Percentiles rank a stretch among this genome's conserved stretches.
phyloP scores from a whole-genome alignment of 2,329 filamentous ascomycete species.

The Colletotrichum sp. region DNA sequence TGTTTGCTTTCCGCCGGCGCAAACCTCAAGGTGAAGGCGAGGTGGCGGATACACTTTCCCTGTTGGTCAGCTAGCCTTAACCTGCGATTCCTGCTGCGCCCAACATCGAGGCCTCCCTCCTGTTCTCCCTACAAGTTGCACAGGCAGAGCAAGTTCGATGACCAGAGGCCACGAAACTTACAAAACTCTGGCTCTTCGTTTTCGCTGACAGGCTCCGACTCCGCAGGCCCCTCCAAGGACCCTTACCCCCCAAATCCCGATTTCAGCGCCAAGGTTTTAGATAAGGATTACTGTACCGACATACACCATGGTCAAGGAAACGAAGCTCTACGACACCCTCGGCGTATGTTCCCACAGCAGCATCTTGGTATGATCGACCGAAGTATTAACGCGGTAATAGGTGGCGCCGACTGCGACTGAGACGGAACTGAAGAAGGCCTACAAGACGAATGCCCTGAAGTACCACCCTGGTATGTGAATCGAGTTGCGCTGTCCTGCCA shows the following conservation, averaged over 20 bases:
- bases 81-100: background rate
- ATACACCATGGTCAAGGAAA: slow-evolving; percentile 75
- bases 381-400: slow-evolving; percentile 46
- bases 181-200: background rate
- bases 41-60: background rate
- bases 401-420: slow-evolving; percentile 82
- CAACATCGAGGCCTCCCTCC: background rate
- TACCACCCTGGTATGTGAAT: slow-evolving; percentile 77
- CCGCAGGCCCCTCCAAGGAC: slow-evolving; percentile 6
- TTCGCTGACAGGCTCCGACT: background rate
- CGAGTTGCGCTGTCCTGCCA: background rate
- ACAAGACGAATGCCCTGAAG: slow-evolving; percentile 83
- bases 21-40: background rate
- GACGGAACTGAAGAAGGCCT: slow-evolving; percentile 87
- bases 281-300: slow-evolving; percentile 5
- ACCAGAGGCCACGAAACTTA: background rate
- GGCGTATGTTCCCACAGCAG: slow-evolving; percentile 61
- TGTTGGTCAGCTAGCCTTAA: background rate
- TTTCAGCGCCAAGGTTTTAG: background rate
- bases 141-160: background rate
- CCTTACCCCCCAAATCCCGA: background rate
- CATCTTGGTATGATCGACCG: background rate
- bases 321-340: slow-evolving; percentile 78
- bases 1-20: background rate
- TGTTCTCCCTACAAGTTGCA: background rate